Percentiles rank a stretch among this genome's conserved stretches.
Conservation (phyloP, 2,329 filamentous ascomycete species). For the Lasiodiplodia gonubiensis region DNA sequence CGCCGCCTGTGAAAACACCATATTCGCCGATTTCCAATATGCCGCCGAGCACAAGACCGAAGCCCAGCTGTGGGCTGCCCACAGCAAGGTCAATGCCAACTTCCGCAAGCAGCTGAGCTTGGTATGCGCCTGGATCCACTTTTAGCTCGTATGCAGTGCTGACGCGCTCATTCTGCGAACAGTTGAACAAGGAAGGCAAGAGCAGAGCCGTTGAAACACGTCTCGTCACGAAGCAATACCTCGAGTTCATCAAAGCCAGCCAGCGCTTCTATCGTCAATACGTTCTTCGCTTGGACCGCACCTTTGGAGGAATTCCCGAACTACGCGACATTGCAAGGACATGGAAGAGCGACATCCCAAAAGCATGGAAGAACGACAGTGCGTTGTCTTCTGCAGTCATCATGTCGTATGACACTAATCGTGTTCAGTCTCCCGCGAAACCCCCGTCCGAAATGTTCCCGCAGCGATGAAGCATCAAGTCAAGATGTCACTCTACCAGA, state of each 20-base stretch:
- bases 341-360: slow-evolving; percentile 55
- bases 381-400: not conserved
- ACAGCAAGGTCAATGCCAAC: slow-evolving; percentile 76
- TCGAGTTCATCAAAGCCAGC: slow-evolving; percentile 83
- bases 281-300: slow-evolving; percentile 74
- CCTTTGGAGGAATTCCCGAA: slow-evolving; percentile 63
- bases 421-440: slow-evolving; percentile 41
- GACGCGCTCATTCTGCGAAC: not conserved
- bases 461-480: slow-evolving; percentile 61
- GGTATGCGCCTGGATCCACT: slow-evolving; percentile 36
- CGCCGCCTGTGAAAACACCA: slow-evolving; percentile 70
- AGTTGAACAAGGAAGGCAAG: slow-evolving; percentile 39
- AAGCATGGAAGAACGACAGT: slow-evolving; percentile 42
- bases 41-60: slow-evolving; percentile 70
- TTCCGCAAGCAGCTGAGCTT: slow-evolving; percentile 74
- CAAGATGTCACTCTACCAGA: slow-evolving; percentile 77
- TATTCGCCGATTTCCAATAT: slow-evolving; percentile 74
- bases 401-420: slow-evolving; percentile 40
- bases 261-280: slow-evolving; percentile 89
- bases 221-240: slow-evolving; percentile 81
- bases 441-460: slow-evolving; percentile 41
- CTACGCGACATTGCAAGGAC: slow-evolving; percentile 61
- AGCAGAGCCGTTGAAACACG: slow-evolving; percentile 68
- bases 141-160: not conserved
- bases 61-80: slow-evolving; percentile 75